These are phyloP conservation scores for Lonicera japonica DNA, from an alignment of 129 eudicot species.

Conservation along the genomic window DNA sequence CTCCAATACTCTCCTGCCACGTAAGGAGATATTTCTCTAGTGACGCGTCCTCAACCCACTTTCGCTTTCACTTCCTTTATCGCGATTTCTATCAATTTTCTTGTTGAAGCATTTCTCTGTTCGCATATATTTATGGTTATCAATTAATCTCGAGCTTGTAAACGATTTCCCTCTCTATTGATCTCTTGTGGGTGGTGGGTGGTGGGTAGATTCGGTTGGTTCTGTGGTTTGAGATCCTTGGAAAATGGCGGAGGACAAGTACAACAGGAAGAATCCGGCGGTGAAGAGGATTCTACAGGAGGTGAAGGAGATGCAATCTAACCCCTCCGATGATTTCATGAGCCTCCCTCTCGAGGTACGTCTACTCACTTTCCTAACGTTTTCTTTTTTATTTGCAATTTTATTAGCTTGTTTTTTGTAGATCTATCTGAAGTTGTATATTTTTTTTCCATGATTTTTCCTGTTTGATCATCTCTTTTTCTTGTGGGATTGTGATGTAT, in stretches of 20 bases:
- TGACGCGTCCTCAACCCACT: background rate
- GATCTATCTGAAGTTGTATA: background rate
- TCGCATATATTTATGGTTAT: too few relatives aligned
- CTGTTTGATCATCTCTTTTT: too few relatives aligned
- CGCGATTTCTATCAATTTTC: background rate
- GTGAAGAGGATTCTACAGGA: constrained; percentile 96
- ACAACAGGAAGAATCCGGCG: constrained; percentile 87
- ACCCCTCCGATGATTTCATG: constrained; percentile 90
- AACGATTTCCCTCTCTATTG: background rate
- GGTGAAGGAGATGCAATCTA: constrained; percentile 97
- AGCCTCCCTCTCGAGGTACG: constrained; percentile 95
- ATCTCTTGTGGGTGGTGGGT: background rate
- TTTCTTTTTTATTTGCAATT: background rate
- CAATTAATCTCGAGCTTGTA: too few relatives aligned
- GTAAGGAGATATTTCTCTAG: background rate
- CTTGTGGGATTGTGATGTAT: too few relatives aligned
- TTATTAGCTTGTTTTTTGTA: background rate
- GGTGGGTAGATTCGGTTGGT: background rate
- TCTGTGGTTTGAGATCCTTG: background rate
- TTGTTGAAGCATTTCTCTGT: too few relatives aligned
- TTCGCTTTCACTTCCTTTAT: background rate
- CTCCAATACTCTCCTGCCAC: too few relatives aligned
- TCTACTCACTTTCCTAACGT: background rate
- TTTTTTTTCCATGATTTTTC: too few relatives aligned
- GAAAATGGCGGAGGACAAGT: constrained; percentile 43